Percentiles rank a stretch among this genome's conserved stretches.
Conservation (phyloP, 2,329 filamentous ascomycete genomes). For the Aspergillus candidus region DNA sequence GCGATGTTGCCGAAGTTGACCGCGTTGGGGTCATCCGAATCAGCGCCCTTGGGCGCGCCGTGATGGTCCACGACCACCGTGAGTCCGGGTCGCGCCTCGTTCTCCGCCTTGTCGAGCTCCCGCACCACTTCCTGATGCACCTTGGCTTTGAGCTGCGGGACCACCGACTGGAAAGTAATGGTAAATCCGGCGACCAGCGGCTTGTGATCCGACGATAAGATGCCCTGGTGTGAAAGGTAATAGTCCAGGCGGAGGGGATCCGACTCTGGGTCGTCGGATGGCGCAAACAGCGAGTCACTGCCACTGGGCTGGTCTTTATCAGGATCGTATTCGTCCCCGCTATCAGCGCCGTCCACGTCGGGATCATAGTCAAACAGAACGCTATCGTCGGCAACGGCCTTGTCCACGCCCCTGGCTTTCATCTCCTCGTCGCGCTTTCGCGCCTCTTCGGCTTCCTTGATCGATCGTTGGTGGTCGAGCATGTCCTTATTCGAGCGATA, state of each 20-base stretch:
- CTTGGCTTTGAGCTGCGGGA: conserved; percentile 75
- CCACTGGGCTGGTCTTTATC: conserved; percentile 46
- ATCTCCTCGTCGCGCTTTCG: conserved; percentile 76
- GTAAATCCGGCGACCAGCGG: conserved; percentile 78
- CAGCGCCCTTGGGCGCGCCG: conserved; percentile 30
- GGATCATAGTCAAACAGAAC: conserved; percentile 89
- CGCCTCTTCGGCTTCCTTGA: conserved; percentile 59
- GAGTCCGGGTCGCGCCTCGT: conserved; percentile 76
- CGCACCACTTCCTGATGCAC: conserved; percentile 81
- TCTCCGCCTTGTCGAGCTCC: conserved; percentile 84
- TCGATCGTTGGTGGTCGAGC: conserved; percentile 57
- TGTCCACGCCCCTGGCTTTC: conserved; percentile 69
- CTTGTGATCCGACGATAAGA: conserved; percentile 93
- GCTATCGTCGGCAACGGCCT: conserved; percentile 68
- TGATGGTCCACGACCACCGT: conserved; percentile 71
- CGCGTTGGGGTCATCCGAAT: conserved; percentile 43
- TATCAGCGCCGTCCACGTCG: conserved; percentile 61
- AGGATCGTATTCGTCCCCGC: conserved; percentile 54
- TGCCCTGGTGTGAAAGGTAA: conserved; percentile 82
- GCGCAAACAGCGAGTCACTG: conserved; percentile 17
- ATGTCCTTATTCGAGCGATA: conserved; percentile 71
- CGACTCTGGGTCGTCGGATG: conserved; percentile 41
- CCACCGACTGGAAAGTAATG: conserved; percentile 77
- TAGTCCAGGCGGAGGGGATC: conserved; percentile 48
- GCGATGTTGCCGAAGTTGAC: conserved; percentile 73